Evolutionary conservation across 139 green algal species (phyloP).

Genomic region (Micractinium sp.): DNA sequence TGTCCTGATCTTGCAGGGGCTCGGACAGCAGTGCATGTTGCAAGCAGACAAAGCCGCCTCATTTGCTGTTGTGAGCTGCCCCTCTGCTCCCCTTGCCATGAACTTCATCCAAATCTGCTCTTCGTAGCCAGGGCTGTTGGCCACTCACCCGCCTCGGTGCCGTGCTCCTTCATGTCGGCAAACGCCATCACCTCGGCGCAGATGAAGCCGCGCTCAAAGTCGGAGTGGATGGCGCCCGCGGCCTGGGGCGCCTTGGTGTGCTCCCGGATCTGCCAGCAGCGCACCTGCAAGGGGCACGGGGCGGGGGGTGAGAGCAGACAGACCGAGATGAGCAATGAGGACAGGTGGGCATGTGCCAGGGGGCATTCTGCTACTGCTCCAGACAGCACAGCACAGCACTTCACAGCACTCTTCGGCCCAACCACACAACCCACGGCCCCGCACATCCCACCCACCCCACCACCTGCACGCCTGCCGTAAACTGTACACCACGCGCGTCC

Average conservation of each 20-base stretch:
- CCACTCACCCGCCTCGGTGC: slow-evolving; percentile 76
- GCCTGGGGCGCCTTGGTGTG: slow-evolving; percentile 91
- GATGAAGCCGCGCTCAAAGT: slow-evolving; percentile 99
- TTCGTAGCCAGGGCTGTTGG: background rate
- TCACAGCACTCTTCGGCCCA: no score
- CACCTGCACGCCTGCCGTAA: background rate
- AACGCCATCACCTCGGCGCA: slow-evolving; percentile 95
- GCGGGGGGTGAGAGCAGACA: background rate
- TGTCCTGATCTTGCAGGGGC: no score
- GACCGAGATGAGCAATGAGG: no score
- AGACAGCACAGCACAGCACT: no score
- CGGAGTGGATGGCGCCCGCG: slow-evolving; percentile 95
- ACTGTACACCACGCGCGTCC: no score
- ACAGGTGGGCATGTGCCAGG: background rate
- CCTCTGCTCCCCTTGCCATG: no score
- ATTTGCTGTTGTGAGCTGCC: no score
- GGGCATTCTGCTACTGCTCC: no score
- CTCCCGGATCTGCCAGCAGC: slow-evolving; percentile 94
- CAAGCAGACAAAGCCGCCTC: no score
- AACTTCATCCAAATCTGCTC: no score
- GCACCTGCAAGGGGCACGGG: slow-evolving; percentile 1
- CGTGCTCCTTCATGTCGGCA: slow-evolving; percentile 85
- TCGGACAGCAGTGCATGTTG: no score
- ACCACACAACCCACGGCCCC: background rate
- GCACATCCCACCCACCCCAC: background rate